Percentiles rank a stretch among this genome's conserved stretches.
These are phyloP conservation scores for Globisporangium echinulatum DNA, from an alignment of 352 stramenopile genomes.

Conservation along the genomic window DNA sequence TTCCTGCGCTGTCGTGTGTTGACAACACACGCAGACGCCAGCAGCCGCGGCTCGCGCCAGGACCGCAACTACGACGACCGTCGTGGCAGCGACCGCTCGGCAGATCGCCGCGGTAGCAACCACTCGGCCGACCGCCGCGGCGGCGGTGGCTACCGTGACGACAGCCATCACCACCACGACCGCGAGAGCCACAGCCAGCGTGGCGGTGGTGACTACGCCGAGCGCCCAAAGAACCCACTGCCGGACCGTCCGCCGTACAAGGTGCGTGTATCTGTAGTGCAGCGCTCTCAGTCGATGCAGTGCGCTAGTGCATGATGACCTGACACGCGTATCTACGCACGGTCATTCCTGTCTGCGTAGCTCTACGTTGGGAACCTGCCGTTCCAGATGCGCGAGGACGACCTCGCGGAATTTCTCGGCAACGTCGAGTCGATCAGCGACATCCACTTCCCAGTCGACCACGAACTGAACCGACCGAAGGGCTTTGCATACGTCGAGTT, in stretches of 20 bases:
- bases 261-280: conserved; percentile 16
- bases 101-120: conserved; percentile 23
- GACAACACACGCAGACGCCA: conserved; percentile 16
- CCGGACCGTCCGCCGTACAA: conserved; percentile 76
- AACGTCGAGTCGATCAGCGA: conserved; percentile 42
- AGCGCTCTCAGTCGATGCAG: neutral
- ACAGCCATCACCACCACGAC: conserved; percentile 7
- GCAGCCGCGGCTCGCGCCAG: conserved; percentile 19
- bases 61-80: conserved; percentile 20
- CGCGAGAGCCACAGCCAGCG: conserved; percentile 13
- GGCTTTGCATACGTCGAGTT: conserved; percentile 87
- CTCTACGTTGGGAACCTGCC: conserved; percentile 79
- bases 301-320: neutral
- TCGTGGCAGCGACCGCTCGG: conserved; percentile 15
- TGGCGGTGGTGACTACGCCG: conserved; percentile 16
- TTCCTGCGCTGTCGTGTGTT: neutral
- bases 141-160: neutral
- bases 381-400: conserved; percentile 59
- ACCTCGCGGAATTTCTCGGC: conserved; percentile 66
- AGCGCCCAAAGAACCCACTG: conserved; percentile 69
- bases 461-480: conserved; percentile 56
- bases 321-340: neutral
- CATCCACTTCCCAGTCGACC: conserved; percentile 68
- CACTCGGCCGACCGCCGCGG: conserved; percentile 18
- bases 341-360: conserved; percentile 16